Evolutionary conservation across 257 asterid genomes (phyloP).

Genomic region (Rubia yunnanensis): DNA sequence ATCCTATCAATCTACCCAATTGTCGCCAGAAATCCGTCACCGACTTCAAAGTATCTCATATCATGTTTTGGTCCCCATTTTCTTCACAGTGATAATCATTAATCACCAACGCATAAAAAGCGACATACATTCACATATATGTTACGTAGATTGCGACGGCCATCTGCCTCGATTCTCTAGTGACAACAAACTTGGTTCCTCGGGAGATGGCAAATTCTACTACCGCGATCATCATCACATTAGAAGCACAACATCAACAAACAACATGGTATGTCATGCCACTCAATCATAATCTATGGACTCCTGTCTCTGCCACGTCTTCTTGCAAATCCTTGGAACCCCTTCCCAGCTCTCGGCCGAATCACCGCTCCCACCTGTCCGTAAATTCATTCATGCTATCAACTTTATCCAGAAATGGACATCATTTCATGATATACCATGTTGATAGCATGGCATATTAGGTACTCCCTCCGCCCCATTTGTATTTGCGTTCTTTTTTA

Average conservation of each 20-base stretch:
- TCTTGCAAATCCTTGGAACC: constrained; percentile 14
- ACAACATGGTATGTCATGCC: not conserved
- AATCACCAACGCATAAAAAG: not conserved
- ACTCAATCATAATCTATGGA: not conserved
- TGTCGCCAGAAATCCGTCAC: too few relatives aligned
- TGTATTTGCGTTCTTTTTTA: too few relatives aligned
- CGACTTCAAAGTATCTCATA: too few relatives aligned
- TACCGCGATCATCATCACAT: too few relatives aligned
- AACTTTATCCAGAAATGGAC: not conserved
- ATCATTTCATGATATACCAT: too few relatives aligned
- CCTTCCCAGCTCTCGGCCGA: constrained; percentile 12
- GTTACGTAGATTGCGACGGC: not conserved
- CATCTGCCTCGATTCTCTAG: not conserved
- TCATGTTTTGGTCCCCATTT: too few relatives aligned
- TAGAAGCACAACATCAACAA: not conserved
- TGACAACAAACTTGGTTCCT: not conserved
- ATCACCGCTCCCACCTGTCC: constrained; percentile 9
- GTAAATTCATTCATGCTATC: not conserved
- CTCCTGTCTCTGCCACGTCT: not conserved
- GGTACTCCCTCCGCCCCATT: too few relatives aligned
- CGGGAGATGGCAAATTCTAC: too few relatives aligned
- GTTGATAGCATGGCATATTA: too few relatives aligned
- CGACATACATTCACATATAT: not conserved
- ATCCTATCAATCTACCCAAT: too few relatives aligned
- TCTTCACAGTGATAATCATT: not conserved